Evolutionary conservation across 139 green algal genomes (phyloP).

Genomic region (Chlorella sp.): DNA sequence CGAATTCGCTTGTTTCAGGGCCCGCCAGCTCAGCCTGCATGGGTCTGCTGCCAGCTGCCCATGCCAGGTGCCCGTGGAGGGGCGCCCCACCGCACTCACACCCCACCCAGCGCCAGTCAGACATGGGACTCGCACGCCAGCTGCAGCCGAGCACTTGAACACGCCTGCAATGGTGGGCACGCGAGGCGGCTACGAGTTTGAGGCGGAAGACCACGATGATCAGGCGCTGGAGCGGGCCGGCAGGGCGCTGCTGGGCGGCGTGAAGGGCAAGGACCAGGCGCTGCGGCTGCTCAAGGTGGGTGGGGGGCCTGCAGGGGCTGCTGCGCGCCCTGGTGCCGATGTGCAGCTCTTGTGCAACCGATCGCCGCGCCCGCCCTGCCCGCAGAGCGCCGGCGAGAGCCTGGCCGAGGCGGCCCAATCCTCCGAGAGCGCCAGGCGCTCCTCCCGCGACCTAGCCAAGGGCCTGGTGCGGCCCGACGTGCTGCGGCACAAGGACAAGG

Average conservation of each 20-base stretch:
- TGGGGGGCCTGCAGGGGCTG: background rate
- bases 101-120: background rate
- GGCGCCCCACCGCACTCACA: background rate
- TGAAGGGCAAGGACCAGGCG: slow-evolving; percentile 58
- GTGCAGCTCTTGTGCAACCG: background rate
- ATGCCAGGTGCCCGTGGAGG: too few relatives aligned
- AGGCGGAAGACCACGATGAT: slow-evolving; percentile 17
- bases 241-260: slow-evolving; percentile 25
- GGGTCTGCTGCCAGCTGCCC: too few relatives aligned
- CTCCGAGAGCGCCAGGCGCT: slow-evolving; percentile 38
- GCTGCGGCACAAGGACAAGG: slow-evolving; percentile 62
- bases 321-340: background rate
- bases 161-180: background rate
- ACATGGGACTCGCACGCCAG: background rate
- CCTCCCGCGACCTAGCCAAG: slow-evolving; percentile 35
- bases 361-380: background rate
- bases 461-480: slow-evolving; percentile 39
- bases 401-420: slow-evolving; percentile 59
- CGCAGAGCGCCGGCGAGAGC: slow-evolving; percentile 30
- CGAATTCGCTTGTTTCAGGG: too few relatives aligned
- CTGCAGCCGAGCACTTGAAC: slow-evolving; percentile 2
- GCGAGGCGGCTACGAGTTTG: slow-evolving; percentile 32
- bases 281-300: slow-evolving; percentile 61
- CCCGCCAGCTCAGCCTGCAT: too few relatives aligned
- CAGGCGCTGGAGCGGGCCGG: slow-evolving; percentile 30